phyloP scores from a whole-genome alignment of 2,329 filamentous ascomycete genomes.

The Penicillium brevicompactum region DNA sequence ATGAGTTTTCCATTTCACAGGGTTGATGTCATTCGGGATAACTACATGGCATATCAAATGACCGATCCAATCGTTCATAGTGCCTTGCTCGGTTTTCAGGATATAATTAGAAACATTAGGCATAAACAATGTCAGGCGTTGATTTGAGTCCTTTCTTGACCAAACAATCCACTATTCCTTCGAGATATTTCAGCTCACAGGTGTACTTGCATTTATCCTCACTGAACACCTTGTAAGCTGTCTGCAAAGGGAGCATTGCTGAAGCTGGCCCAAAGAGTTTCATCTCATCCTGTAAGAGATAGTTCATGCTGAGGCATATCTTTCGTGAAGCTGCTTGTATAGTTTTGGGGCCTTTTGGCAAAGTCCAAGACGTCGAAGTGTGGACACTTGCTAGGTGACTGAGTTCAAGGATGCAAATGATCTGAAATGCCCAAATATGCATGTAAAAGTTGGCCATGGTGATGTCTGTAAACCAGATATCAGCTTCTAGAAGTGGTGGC shows the following conservation, averaged over 20 bases:
- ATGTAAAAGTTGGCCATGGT: slow-evolving; percentile 42
- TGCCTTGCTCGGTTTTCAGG: not conserved
- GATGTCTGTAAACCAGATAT: slow-evolving; percentile 38
- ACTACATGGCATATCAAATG: not conserved
- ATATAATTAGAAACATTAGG: not conserved
- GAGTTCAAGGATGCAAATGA: slow-evolving; percentile 39
- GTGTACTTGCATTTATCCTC: not conserved
- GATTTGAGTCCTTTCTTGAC: slow-evolving; percentile 18
- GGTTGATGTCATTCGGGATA: not conserved
- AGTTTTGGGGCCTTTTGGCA: not conserved
- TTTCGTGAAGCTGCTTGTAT: slow-evolving; percentile 22
- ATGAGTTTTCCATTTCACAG: not conserved
- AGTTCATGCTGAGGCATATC: slow-evolving; percentile 41
- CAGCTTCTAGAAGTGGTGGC: slow-evolving; percentile 16
- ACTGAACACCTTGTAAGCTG: slow-evolving; percentile 13
- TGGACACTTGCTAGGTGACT: slow-evolving; percentile 10
- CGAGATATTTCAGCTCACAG: not conserved
- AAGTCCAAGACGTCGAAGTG: not conserved
- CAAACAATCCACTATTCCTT: slow-evolving; percentile 13
- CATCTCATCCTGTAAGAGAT: slow-evolving; percentile 44
- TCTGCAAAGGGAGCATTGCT: slow-evolving; percentile 32
- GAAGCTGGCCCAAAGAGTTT: slow-evolving; percentile 44
- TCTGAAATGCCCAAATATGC: slow-evolving; percentile 43
- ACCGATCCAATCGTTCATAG: not conserved
- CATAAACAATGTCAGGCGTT: slow-evolving; percentile 5